Evolutionary conservation across 371 early-diverging fungal genomes (phyloP).

Genomic region (Mucor plumbeus): DNA sequence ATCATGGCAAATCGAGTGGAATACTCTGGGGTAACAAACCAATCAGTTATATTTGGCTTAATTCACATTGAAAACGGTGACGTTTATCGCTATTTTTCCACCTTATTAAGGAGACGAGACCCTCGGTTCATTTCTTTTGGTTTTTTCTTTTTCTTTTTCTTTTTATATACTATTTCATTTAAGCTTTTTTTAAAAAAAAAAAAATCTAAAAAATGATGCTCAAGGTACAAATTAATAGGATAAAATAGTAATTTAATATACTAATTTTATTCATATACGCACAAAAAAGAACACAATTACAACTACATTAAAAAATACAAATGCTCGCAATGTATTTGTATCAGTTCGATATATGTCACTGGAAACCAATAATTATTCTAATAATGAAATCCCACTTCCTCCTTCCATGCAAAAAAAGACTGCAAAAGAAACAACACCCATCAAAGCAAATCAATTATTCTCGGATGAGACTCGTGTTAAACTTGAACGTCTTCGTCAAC

Average conservation of each 20-base stretch:
- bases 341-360: slow-evolving; percentile 25
- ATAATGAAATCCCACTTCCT: slow-evolving; percentile 20
- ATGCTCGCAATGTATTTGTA: neutral
- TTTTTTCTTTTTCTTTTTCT: slow-evolving; percentile 7
- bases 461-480: slow-evolving; percentile 45
- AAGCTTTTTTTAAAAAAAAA: neutral
- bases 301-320: neutral
- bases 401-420: slow-evolving; percentile 27
- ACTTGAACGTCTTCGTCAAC: slow-evolving; percentile 45
- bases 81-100: slow-evolving; percentile 9
- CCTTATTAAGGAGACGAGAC: neutral
- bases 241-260: neutral
- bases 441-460: slow-evolving; percentile 24
- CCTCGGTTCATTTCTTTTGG: slow-evolving; percentile 5
- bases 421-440: slow-evolving; percentile 14
- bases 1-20: neutral
- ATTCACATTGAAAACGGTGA: slow-evolving; percentile 8
- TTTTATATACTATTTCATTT: slow-evolving; percentile 1
- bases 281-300: slow-evolving; percentile 1
- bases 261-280: too few relatives aligned
- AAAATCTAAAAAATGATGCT: slow-evolving; percentile 9
- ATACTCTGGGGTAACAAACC: slow-evolving; percentile 3
- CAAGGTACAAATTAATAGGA: slow-evolving; percentile 14
- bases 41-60: slow-evolving; percentile 2
- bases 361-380: slow-evolving; percentile 17